These are phyloP conservation scores for Penicillium alfredii DNA, from an alignment of 495 filamentous ascomycete genomes.

Conservation along the genomic window DNA sequence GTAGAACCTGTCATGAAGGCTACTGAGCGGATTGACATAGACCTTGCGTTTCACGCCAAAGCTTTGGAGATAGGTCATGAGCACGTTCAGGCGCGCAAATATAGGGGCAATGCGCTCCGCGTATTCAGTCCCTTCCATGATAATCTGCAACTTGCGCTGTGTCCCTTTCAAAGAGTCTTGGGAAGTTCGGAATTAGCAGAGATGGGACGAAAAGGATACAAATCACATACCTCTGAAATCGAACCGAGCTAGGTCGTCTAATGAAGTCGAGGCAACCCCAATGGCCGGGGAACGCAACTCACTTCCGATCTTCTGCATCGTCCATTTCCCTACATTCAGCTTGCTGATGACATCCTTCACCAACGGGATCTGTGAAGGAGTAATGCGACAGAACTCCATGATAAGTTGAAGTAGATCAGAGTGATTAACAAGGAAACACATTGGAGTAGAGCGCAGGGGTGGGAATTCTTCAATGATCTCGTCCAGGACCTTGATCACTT, in stretches of 20 bases:
- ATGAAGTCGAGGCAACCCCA: conserved; percentile 77
- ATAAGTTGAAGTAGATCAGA: conserved; percentile 76
- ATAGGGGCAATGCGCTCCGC: conserved; percentile 62
- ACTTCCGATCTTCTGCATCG: conserved; percentile 77
- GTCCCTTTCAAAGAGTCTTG: conserved; percentile 67
- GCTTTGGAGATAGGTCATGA: conserved; percentile 67
- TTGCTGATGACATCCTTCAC: conserved; percentile 84
- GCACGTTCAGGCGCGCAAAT: conserved; percentile 69
- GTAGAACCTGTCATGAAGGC: conserved; percentile 91
- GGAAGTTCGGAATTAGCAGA: conserved; percentile 17
- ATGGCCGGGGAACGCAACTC: conserved; percentile 76
- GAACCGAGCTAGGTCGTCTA: conserved; percentile 86
- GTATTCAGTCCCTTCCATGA: conserved; percentile 67
- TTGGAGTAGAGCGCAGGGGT: conserved; percentile 57
- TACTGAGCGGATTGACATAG: conserved; percentile 79
- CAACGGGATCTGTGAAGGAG: conserved; percentile 54
- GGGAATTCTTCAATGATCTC: conserved; percentile 84
- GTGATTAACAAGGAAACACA: conserved; percentile 93
- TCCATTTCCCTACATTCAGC: conserved; percentile 75
- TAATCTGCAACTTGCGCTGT: conserved; percentile 59
- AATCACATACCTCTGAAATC: conserved; percentile 69
- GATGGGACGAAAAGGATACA: conserved; percentile 1
- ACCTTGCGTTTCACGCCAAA: conserved; percentile 72
- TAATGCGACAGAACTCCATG: conserved; percentile 82
- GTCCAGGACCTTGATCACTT: conserved; percentile 89